These are phyloP conservation scores for Lipomyces japonicus DNA, from an alignment of 805 yeast genomes.

Conservation along the genomic window DNA sequence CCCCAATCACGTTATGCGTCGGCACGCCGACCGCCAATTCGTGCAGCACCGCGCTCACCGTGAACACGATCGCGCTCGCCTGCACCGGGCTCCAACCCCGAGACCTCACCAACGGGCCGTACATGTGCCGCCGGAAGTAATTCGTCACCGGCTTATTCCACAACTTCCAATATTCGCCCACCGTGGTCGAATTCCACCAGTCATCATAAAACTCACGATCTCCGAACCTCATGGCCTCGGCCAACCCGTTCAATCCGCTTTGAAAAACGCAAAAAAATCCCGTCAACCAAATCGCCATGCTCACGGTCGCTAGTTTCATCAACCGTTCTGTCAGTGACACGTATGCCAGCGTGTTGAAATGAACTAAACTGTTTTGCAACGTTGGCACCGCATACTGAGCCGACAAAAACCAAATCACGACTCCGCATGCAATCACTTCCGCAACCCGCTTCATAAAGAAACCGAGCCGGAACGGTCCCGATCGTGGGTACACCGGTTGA, in stretches of 20 bases:
- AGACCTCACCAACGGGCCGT: slow-evolving; percentile 41
- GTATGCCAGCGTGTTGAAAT: slow-evolving; percentile 32
- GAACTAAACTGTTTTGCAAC: slow-evolving; percentile 38
- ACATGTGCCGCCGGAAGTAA: slow-evolving; percentile 45
- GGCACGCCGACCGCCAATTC: slow-evolving; percentile 48
- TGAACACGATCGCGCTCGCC: slow-evolving; percentile 41
- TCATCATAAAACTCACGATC: slow-evolving; percentile 48
- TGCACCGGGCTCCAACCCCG: slow-evolving; percentile 35
- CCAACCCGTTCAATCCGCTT: slow-evolving; percentile 42
- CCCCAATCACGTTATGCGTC: slow-evolving; percentile 47
- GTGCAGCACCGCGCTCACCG: slow-evolving; percentile 46
- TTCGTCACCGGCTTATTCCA: slow-evolving; percentile 48
- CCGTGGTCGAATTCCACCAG: slow-evolving; percentile 52
- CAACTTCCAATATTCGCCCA: slow-evolving; percentile 46
- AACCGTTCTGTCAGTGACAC: slow-evolving; percentile 38
- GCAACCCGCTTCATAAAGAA: slow-evolving; percentile 37
- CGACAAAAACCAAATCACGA: slow-evolving; percentile 41
- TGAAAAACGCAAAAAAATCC: slow-evolving; percentile 45
- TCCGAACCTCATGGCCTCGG: slow-evolving; percentile 45
- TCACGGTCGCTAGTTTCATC: slow-evolving; percentile 41
- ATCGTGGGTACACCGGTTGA: slow-evolving; percentile 48
- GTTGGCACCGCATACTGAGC: slow-evolving; percentile 45
- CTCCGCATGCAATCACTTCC: slow-evolving; percentile 39
- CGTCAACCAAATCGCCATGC: slow-evolving; percentile 45
- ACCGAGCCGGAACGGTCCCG: slow-evolving; percentile 35